Conservation (phyloP, 352 stramenopile species). For the Peronospora destructor region DNA sequence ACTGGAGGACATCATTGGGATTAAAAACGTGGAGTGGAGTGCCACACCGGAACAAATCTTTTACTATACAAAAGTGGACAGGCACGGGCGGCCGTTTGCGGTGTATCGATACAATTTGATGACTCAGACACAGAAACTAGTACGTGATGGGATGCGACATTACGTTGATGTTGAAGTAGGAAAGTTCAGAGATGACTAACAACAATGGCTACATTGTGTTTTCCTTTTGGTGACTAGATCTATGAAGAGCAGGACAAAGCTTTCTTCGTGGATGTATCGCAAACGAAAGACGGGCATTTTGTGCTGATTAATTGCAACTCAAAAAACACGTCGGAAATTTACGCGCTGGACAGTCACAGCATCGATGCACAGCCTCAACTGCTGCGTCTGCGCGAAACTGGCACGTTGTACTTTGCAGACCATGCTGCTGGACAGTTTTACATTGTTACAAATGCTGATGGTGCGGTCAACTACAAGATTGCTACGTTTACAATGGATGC, state of each 20-base stretch:
- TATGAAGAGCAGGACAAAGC: constrained; percentile 71
- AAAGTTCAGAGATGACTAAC: constrained; percentile 16
- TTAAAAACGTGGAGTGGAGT: constrained; percentile 77
- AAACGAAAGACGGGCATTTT: constrained; percentile 73
- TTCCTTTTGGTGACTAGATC: constrained; percentile 31
- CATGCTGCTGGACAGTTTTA: constrained; percentile 62
- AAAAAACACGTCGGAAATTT: constrained; percentile 83
- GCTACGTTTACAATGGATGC: constrained; percentile 14
- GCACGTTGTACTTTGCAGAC: constrained; percentile 83
- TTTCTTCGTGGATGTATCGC: constrained; percentile 80
- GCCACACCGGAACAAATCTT: constrained; percentile 28
- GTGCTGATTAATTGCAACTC: constrained; percentile 87
- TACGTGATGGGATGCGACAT: constrained; percentile 22
- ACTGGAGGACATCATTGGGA: constrained; percentile 29
- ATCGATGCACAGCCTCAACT: constrained; percentile 27
- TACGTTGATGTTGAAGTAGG: constrained; percentile 13
- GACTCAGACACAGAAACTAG: constrained; percentile 41
- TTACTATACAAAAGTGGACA: constrained; percentile 74
- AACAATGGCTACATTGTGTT: constrained; percentile 3
- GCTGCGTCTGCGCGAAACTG: constrained; percentile 41
- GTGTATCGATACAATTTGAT: constrained; percentile 62
- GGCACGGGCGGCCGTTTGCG: constrained; percentile 45
- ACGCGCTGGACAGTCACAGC: constrained; percentile 34
- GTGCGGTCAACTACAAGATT: constrained; percentile 76
- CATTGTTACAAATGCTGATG: constrained; percentile 77